Percentiles rank a stretch among this genome's conserved stretches.
Conservation (phyloP, 768 basidiomycete species). For the Cyathus striatus region DNA sequence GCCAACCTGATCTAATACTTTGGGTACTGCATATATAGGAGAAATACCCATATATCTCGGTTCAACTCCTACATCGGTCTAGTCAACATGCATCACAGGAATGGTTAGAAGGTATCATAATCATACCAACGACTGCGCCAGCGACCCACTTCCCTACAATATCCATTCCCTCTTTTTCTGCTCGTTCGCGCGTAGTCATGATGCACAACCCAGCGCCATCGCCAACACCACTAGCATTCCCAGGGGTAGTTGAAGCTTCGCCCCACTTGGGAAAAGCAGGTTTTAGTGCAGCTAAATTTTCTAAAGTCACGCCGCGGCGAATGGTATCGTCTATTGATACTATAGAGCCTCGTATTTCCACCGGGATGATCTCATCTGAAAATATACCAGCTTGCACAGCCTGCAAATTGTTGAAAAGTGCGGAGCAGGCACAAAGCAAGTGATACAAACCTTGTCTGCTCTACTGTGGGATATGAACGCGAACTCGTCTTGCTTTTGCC, state of each 20-base stretch:
- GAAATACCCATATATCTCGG: slow-evolving; percentile 77
- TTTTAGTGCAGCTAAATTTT: slow-evolving; percentile 74
- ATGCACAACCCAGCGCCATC: slow-evolving; percentile 89
- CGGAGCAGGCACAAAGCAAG: neutral
- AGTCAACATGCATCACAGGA: slow-evolving; percentile 1
- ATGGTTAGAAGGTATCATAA: neutral
- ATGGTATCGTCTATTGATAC: slow-evolving; percentile 85
- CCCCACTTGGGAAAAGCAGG: slow-evolving; percentile 87
- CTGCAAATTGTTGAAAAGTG: slow-evolving; percentile 19
- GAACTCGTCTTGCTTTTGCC: slow-evolving; percentile 84
- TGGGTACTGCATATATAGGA: slow-evolving; percentile 69
- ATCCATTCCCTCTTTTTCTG: slow-evolving; percentile 70
- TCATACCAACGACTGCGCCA: slow-evolving; percentile 69
- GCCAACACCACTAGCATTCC: slow-evolving; percentile 85
- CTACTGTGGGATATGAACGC: slow-evolving; percentile 85
- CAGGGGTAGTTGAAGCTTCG: slow-evolving; percentile 65
- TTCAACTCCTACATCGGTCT: slow-evolving; percentile 50
- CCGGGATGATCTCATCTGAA: slow-evolving; percentile 83
- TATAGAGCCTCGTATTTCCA: slow-evolving; percentile 64
- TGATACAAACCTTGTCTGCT: slow-evolving; percentile 49
- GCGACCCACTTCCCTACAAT: slow-evolving; percentile 83
- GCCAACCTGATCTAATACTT: slow-evolving; percentile 55
- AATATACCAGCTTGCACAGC: slow-evolving; percentile 72
- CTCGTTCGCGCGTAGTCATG: slow-evolving; percentile 73
- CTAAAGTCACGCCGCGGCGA: slow-evolving; percentile 73